A percentile compares a stretch with the other conserved stretches of the same genome.
These are phyloP conservation scores for Rickenella mellea DNA, from an alignment of 768 basidiomycete genomes.

Conservation along the genomic window DNA sequence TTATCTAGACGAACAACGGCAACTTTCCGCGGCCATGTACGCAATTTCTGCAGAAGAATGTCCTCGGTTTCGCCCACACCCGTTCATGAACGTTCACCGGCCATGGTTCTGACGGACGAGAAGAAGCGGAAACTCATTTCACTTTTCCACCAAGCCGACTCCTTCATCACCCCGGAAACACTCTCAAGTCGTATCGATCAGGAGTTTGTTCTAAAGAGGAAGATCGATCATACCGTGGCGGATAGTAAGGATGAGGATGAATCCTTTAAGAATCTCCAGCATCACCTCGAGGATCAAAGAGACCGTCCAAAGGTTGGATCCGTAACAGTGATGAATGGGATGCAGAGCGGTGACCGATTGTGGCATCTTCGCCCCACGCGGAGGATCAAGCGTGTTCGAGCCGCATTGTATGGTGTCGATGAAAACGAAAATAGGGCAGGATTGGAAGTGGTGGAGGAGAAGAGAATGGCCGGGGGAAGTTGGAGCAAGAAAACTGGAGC, in stretches of 20 bases:
- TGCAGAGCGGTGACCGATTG: not conserved
- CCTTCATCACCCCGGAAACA: conserved; percentile 64
- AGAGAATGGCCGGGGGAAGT: too few species aligned
- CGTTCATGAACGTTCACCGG: too few species aligned
- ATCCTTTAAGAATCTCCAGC: not conserved
- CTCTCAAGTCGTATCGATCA: conserved; percentile 55
- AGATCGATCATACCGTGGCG: not conserved
- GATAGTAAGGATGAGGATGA: not conserved
- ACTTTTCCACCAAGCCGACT: conserved; percentile 68
- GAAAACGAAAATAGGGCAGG: not conserved
- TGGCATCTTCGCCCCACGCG: not conserved
- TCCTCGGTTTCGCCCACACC: too few species aligned
- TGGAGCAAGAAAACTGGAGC: too few species aligned
- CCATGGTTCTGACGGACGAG: conserved; percentile 44
- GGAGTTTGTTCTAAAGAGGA: conserved; percentile 32
- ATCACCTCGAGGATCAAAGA: not conserved
- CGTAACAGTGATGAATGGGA: not conserved
- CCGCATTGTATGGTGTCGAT: not conserved
- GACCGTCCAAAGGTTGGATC: not conserved
- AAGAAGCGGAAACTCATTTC: conserved; percentile 65
- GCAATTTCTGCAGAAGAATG: too few species aligned
- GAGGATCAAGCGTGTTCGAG: not conserved
- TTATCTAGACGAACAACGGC: too few species aligned
- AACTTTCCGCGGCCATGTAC: too few species aligned
- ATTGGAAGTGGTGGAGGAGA: not conserved